These are phyloP conservation scores for Primulina eburnea DNA, from an alignment of 257 asterid genomes.

Conservation along the genomic window DNA sequence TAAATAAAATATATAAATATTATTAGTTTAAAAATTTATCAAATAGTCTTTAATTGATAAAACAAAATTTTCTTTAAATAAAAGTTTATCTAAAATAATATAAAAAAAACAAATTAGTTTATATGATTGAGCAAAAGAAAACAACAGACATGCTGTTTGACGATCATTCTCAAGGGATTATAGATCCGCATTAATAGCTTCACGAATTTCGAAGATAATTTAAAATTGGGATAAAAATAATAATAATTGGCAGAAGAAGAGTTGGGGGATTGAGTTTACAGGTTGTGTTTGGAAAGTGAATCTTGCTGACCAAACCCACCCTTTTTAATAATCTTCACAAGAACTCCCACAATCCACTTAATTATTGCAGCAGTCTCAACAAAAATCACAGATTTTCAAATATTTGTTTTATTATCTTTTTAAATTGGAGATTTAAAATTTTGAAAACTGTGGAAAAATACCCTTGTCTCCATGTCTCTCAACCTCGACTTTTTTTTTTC, in stretches of 20 bases:
- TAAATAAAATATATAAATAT: no score
- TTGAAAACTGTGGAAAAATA: no score
- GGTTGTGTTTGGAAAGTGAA: constrained; percentile 43
- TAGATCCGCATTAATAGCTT: constrained; percentile 49
- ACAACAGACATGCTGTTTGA: constrained; percentile 46
- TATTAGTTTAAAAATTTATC: no score
- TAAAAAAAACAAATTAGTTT: neutral
- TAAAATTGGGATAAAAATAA: neutral
- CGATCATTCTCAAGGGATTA: constrained; percentile 35
- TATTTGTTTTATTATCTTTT: no score
- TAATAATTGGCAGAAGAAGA: constrained; percentile 34
- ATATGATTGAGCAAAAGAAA: neutral
- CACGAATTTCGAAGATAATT: constrained; percentile 12
- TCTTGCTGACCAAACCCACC: constrained; percentile 37
- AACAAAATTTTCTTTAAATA: neutral
- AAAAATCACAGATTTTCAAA: no score
- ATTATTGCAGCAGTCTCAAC: neutral
- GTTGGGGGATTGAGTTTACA: constrained; percentile 82
- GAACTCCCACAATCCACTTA: constrained; percentile 17
- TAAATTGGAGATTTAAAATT: no score
- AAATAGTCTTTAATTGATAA: no score
- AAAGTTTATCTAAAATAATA: neutral
- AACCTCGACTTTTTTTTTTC: no score
- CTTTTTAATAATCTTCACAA: constrained; percentile 33
- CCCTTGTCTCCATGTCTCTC: no score